Conservation (phyloP, 306 rosid species). For the Acacia confusa region DNA sequence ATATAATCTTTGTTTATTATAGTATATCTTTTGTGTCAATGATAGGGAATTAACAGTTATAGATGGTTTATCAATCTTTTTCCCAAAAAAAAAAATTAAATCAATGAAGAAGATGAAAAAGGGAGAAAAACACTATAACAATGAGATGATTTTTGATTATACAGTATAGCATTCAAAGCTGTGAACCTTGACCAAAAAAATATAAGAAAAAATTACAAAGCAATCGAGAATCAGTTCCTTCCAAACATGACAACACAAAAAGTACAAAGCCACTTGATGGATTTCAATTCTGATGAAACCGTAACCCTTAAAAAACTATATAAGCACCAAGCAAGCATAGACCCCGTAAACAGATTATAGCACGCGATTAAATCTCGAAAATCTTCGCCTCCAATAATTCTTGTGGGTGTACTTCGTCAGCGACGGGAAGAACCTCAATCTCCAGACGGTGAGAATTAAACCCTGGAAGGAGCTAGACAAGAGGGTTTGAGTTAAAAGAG, state of each 20-base stretch:
- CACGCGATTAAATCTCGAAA: constrained; percentile 15
- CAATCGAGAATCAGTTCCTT: constrained; percentile 32
- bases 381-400: not conserved
- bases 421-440: constrained; percentile 11
- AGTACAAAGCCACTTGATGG: constrained; percentile 43
- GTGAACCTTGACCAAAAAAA: constrained; percentile 36
- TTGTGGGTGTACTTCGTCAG: not conserved
- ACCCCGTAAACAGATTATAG: not conserved
- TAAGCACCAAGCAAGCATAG: not conserved
- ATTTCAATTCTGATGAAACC: constrained; percentile 35
- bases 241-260: constrained; percentile 18
- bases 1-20: constrained; percentile 29
- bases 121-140: constrained; percentile 36
- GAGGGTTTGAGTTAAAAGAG: not conserved
- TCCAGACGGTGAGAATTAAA: not conserved
- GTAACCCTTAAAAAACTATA: constrained; percentile 32
- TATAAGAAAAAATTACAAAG: constrained; percentile 36
- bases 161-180: constrained; percentile 48
- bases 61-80: constrained; percentile 32
- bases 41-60: constrained; percentile 34
- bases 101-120: constrained; percentile 29
- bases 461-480: not conserved
- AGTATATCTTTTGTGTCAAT: constrained; percentile 30
- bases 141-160: constrained; percentile 52
- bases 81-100: constrained; percentile 21